A percentile compares a stretch with the other conserved stretches of the same genome.
Conservation (phyloP, 1,284 basidiomycete genomes). For the Cutaneotrichosporon sp. region DNA sequence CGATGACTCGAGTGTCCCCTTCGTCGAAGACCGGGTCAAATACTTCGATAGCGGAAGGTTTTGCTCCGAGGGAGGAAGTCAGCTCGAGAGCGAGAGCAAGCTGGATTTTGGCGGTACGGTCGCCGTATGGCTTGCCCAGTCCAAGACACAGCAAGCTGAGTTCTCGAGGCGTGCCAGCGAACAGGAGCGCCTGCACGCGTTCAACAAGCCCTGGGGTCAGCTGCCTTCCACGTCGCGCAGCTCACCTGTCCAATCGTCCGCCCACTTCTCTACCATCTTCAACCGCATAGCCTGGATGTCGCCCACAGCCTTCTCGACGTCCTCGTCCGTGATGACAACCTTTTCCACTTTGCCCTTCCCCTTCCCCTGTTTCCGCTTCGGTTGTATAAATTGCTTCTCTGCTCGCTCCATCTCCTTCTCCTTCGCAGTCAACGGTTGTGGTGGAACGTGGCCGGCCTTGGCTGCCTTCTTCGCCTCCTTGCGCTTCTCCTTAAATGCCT, state of each 20-base stretch:
- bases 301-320: slow-evolving; percentile 18
- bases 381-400: slow-evolving; percentile 12
- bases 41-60: slow-evolving; percentile 17
- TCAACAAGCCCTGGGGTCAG: slow-evolving; percentile 8
- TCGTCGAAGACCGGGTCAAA: slow-evolving; percentile 43
- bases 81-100: slow-evolving; percentile 31
- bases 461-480: slow-evolving; percentile 28
- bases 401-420: slow-evolving; percentile 4
- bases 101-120: slow-evolving; percentile 45
- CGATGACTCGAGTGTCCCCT: slow-evolving; percentile 27
- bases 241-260: slow-evolving; percentile 29
- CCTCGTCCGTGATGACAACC: slow-evolving; percentile 8
- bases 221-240: not conserved
- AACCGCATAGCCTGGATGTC: slow-evolving; percentile 28
- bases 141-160: slow-evolving; percentile 36
- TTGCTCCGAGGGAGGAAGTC: slow-evolving; percentile 9
- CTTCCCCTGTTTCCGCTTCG: slow-evolving; percentile 13
- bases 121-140: slow-evolving; percentile 33
- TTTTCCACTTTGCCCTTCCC: slow-evolving; percentile 15
- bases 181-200: not conserved
- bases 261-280: slow-evolving; percentile 43
- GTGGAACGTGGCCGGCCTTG: slow-evolving; percentile 3
- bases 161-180: not conserved
- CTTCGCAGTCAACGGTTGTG: slow-evolving; percentile 7
- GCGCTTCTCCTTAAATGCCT: slow-evolving; percentile 27